Evolutionary conservation across 164 flowering plant species (phyloP), one percentile per base, ranked within the genome.

Genomic region (Sedum album): DNA sequence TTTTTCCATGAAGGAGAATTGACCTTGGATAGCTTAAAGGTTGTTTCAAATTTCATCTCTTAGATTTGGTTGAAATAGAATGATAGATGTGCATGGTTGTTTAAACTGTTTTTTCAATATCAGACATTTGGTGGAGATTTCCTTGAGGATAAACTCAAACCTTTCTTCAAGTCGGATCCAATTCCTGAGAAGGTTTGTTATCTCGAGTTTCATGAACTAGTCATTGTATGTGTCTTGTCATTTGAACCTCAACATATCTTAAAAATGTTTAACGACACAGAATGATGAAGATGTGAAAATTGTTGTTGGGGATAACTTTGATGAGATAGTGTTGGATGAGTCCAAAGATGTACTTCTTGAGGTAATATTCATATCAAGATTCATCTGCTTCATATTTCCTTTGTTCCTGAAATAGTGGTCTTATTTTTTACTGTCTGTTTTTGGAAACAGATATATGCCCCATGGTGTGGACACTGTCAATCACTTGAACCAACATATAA

Each of bases 381-480:
- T 44, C 48, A 44, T 44, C 17, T 14, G 48, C 6, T 21, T 49
- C 28, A 7, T 6, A 53, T 53, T 53, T 23, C 28, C 13, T 30
- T 53, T 53, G 28, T 13, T 53, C 8, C 30, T 23, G 10, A 23
- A 53, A 13, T 13, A 21, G 60, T 53, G 11, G 67, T 23, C 13
- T n/a, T 25, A 65, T 10, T 10, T 39, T 64, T 35, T 65, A 15
- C 60, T 67, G 20, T 17, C 14, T 20, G 68, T 62, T 26, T 66
- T 69, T 44, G 57, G 36, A 64, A 65, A 41, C 79, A 95, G 99
- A 82, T 95, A 62, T 92, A 90, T 82, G 99, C 99, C 70, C 97
- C 97, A 33, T 95, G 99, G 97, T 95, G 97, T 79, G 91, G 93
- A 18, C 99, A 95, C 72, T 95, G 99, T 79, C 94, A 84, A 82